Base-by-base conservation (phyloP, 306 rosid genomes). In the Fragaria vesca region DNA sequence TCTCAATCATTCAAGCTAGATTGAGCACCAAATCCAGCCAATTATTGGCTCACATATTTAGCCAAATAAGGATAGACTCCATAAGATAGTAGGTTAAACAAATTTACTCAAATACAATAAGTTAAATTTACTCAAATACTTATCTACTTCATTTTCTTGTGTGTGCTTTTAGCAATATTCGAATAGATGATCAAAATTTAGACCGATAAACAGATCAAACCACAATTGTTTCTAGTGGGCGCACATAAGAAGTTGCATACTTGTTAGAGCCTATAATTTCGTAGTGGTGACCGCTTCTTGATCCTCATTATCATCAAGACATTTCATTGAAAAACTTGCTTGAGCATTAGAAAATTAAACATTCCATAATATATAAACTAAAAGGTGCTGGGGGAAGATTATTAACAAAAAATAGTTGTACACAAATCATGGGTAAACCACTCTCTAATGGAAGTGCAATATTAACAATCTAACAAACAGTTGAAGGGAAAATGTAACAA, bases 1-100 rank as follows among this genome's bases (percentile, higher is more conserved):
- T 69, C 30, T 13, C 77, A 62, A 70, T 74, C 52, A 69, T 18
- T 78, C 51, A 65, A 34, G 69, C 46, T 43, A 66, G 81, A 75
- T 47, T 76, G 38, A 62, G 26, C 57, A 69, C 46, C 54, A 24
- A 68, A 36, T 55, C 12, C 34, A 58, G 66, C n/a, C 63, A 36
- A 32, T 24, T 30, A 63, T 55, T 17, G 43, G 12, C 17, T 26
- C 11, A 15, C 24, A 5, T 18, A n/a, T 57, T 40, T 30, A 18
- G 38, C 16, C 36, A 34, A 55, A 30, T 32, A 48, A 61, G 28
- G 38, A 57, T 74, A 54, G 10, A 75, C 32, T 30, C 1, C 0
- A 40, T n/a, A 30, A 21, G 55, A 43, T 12, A 26, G 38, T 13
- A 69, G 45, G 38, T 26, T 26, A 45, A 24, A 21, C n/a, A 15